Conservation (phyloP, 164 flowering plant species). For the Paratinospora sagittata region DNA sequence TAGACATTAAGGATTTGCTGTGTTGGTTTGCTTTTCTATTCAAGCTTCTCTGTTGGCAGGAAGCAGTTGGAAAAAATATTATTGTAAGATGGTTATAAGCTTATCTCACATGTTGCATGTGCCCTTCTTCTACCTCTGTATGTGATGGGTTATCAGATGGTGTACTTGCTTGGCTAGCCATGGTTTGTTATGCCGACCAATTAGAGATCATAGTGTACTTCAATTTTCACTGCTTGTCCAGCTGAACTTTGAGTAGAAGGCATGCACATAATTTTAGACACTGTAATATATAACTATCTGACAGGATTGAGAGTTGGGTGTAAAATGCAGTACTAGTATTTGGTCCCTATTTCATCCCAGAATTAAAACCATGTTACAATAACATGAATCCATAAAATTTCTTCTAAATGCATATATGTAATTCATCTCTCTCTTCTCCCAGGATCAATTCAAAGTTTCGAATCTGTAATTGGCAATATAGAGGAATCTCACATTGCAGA, state of each 20-base stretch:
- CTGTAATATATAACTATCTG: too few species aligned
- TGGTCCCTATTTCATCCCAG: too few species aligned
- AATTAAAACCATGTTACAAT: neutral
- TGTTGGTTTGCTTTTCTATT: neutral
- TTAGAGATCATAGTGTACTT: neutral
- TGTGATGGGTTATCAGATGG: neutral
- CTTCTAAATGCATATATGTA: neutral
- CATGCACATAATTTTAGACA: too few species aligned
- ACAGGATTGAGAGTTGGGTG: too few species aligned
- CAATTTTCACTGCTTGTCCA: neutral
- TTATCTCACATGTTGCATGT: neutral
- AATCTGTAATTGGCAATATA: slow-evolving; percentile 22
- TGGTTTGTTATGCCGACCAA: neutral
- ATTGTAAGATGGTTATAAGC: neutral
- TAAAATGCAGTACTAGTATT: too few species aligned
- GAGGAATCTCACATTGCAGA: slow-evolving; percentile 28
- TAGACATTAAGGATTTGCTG: neutral
- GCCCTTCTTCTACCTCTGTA: neutral
- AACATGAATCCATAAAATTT: neutral
- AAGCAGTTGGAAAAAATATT: neutral
- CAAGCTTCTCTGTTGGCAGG: neutral
- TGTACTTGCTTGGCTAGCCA: neutral
- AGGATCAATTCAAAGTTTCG: slow-evolving; percentile 26
- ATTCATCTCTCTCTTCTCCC: slow-evolving; percentile 14
- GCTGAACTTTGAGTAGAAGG: neutral